Base-by-base conservation (phyloP, 1,284 basidiomycete genomes). In the Neolentinus lepideus region DNA sequence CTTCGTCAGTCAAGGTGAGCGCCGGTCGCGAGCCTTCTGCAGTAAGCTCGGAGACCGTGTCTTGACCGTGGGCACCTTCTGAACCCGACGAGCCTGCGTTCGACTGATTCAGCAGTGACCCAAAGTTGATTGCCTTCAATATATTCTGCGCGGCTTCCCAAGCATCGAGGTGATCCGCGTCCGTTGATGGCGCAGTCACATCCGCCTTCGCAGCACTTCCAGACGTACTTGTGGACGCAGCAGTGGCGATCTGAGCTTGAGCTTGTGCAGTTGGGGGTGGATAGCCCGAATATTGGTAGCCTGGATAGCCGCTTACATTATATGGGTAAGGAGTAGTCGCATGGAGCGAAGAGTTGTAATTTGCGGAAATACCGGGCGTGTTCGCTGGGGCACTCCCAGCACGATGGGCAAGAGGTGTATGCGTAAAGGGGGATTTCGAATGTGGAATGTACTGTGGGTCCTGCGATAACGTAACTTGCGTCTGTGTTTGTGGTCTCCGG, bases 71-170 rank as follows among this genome's bases (percentile, higher is more conserved):
- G 4, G n/a, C 47, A 29, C 47, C 22, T 43, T 3, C 19, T 43
- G 52, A 12, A n/a, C 35, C 43, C 53, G 45, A 31, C 19, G 24
- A 6, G 35, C 35, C 43, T 43, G 45, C 43, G 43, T 22, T 48
- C 9, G 26, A 16, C 3, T 16, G n/a, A 10, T 4, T 22, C 27
- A 78, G 68, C 43, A 84, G 66, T 29, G 69, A 72, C 2, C 79
- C 80, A 61, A 88, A 85, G 66, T 88, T 88, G 70, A 90, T 88
- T 2, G 84, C 83, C 63, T 85, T 81, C 54, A 90, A 73, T 51
- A 90, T 88, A 60, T 80, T 85, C 62, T 89, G 84, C 16, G 87
- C 87, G 0, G 88, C 86, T 62, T 85, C 80, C 77, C 84, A 88
- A 14, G 83, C 81, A 57, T 85, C 82, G 54, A 74, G 75, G 27